Evolutionary conservation across 2,329 filamentous ascomycete species (phyloP).

Genomic region (Volutella citrinella): DNA sequence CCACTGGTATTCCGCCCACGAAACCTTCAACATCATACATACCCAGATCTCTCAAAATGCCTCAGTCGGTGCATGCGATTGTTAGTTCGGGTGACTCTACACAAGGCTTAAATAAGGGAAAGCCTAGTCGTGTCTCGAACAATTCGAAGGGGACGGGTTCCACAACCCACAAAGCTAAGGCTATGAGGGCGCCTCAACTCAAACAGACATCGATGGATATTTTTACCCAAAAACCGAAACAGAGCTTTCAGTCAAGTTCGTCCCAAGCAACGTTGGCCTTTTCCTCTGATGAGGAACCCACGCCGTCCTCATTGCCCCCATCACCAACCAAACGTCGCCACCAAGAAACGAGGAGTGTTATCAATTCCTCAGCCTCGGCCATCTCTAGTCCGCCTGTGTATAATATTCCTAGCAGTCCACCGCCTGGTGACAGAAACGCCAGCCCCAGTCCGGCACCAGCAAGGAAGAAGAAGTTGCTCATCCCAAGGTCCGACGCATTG

Average conservation of each 20-base stretch:
- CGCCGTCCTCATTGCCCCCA: no score
- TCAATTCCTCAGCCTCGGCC: no score
- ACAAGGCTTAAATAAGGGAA: constrained; percentile 16
- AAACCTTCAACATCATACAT: no score
- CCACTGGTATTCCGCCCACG: no score
- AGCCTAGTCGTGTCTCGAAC: neutral
- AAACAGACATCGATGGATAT: constrained; percentile 34
- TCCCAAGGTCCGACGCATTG: constrained; percentile 33
- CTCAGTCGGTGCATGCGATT: constrained; percentile 24
- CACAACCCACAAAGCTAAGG: constrained; percentile 10
- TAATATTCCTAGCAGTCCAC: no score
- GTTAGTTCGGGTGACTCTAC: constrained; percentile 16
- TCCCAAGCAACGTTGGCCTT: no score
- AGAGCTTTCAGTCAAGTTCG: constrained; percentile 9
- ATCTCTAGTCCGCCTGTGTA: no score
- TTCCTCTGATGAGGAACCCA: no score
- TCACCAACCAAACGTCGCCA: constrained; percentile 9
- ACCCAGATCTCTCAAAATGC: no score
- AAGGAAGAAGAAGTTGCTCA: constrained; percentile 37
- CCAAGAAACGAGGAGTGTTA: neutral
- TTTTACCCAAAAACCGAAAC: constrained; percentile 20
- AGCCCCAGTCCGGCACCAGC: constrained; percentile 17
- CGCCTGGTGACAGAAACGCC: neutral
- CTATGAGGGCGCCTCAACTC: no score
- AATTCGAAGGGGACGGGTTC: constrained; percentile 2